Evolutionary conservation across 805 yeast genomes (phyloP), one percentile per base, ranked within the genome.

Genomic region (Yamadazyma scolyti): DNA sequence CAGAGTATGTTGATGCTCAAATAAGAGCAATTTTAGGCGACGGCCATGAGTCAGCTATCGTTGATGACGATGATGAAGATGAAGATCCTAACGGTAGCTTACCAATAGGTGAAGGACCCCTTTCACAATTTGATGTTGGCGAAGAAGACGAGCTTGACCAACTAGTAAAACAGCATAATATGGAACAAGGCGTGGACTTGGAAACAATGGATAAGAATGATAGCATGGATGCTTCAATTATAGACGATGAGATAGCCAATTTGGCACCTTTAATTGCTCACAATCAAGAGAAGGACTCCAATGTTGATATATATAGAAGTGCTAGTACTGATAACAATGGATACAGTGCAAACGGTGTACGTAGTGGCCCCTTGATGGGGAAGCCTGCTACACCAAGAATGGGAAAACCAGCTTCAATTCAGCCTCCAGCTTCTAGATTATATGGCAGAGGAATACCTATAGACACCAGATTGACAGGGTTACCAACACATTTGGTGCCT

Each of bases 371-470:
- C 3, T 36, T 56, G 2, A 56, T 55, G 58, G 65, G 65, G 1
- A 58, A 54, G 26, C 55, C 58, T 5, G 54, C 55, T 2, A 28
- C 39, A 3, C 68, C 70, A 7, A 46, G 66, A 31, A 65, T 65
- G 71, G 71, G 71, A 3, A 63, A 62, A 33, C 66, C 68, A 5
- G 71, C 71, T 12, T 54, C 68, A 12, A 64, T 65, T 12, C 71
- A 65, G 37, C 71, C 71, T 6, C 68, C 70, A 2, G 50, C 67
- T 5, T 59, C 61, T 32, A 45, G 65, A 28, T 32, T 61, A 5
- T 65, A 65, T 37, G 58, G 60, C 13, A 47, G 56, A 33, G 32
- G 35, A 20, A 34, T 44, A 14, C 44, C 46, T 37, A 43, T 46
- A 11, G 58, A 53, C 36, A 40, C 37, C 23, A 43, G 54, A 25